phyloP scores from a whole-genome alignment of 805 yeast genomes.

The Yarrowia phangngaensis region DNA sequence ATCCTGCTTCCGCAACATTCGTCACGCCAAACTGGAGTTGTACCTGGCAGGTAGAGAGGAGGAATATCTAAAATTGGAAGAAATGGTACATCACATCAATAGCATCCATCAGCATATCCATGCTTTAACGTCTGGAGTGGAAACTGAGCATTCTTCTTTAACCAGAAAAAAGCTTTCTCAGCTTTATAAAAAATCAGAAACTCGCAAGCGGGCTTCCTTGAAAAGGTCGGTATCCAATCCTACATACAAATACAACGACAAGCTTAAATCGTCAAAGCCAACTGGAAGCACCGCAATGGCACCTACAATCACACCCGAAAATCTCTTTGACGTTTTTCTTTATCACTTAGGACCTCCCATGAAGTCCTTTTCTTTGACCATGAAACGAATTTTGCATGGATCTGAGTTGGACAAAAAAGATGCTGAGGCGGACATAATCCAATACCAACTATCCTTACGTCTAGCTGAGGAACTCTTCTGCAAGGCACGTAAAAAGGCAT shows the following conservation, averaged over 20 bases:
- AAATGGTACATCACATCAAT: slow-evolving; percentile 42
- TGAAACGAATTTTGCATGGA: slow-evolving; percentile 57
- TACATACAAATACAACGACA: too few species aligned
- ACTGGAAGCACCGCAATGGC: background rate
- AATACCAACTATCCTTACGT: slow-evolving; percentile 43
- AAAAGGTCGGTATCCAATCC: background rate
- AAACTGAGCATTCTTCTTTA: slow-evolving; percentile 10
- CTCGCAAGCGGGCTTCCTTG: background rate
- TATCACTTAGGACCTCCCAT: slow-evolving; percentile 69
- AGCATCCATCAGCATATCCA: slow-evolving; percentile 22
- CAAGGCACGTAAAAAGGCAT: slow-evolving; percentile 53
- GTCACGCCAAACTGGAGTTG: slow-evolving; percentile 63
- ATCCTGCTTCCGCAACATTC: slow-evolving; percentile 43
- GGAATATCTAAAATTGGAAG: slow-evolving; percentile 47
- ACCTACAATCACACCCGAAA: slow-evolving; percentile 32
- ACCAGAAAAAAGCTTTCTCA: slow-evolving; percentile 12
- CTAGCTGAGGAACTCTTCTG: slow-evolving; percentile 56
- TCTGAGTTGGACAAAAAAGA: slow-evolving; percentile 20
- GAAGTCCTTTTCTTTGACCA: slow-evolving; percentile 60
- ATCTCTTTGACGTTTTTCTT: slow-evolving; percentile 63
- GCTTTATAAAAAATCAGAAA: slow-evolving; percentile 1
- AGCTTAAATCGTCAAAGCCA: too few species aligned
- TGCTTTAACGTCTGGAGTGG: slow-evolving; percentile 17
- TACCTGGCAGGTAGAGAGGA: slow-evolving; percentile 51
- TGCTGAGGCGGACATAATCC: slow-evolving; percentile 36